Evolutionary conservation across 768 basidiomycete species (phyloP).

Genomic region (Fomitopsis serialis): DNA sequence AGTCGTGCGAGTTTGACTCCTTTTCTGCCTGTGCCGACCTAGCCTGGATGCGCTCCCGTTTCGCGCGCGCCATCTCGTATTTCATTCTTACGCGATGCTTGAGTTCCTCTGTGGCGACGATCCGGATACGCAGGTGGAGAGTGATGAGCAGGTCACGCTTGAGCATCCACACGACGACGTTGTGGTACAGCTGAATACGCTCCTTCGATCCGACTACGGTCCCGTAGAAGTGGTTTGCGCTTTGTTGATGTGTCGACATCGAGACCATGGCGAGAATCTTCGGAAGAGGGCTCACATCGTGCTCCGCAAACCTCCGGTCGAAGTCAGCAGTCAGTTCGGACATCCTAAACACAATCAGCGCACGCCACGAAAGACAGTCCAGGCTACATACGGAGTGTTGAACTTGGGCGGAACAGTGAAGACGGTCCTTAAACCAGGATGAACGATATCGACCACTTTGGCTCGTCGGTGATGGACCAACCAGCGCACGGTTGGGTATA

Average conservation of each 20-base stretch:
- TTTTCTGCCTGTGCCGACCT: constrained; percentile 11
- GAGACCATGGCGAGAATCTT: constrained; percentile 74
- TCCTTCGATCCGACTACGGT: constrained; percentile 70
- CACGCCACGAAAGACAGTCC: neutral
- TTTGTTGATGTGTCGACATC: constrained; percentile 54
- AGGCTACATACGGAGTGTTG: constrained; percentile 46
- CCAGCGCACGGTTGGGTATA: constrained; percentile 90
- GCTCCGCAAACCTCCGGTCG: constrained; percentile 49
- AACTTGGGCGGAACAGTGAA: constrained; percentile 72
- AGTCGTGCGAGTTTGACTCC: neutral
- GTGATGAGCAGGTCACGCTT: constrained; percentile 82
- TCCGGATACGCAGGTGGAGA: constrained; percentile 78
- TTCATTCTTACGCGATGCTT: constrained; percentile 59
- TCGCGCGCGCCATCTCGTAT: constrained; percentile 29
- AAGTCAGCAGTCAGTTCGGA: constrained; percentile 56
- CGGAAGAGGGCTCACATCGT: constrained; percentile 64
- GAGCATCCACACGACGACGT: constrained; percentile 89
- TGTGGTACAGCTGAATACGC: constrained; percentile 63
- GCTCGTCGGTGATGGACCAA: constrained; percentile 87
- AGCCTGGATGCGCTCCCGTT: constrained; percentile 18
- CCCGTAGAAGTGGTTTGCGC: constrained; percentile 73
- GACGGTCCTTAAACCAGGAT: constrained; percentile 71
- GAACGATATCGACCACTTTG: constrained; percentile 83
- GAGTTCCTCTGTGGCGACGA: constrained; percentile 72
- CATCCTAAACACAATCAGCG: constrained; percentile 32